Evolutionary conservation across 306 rosid species (phyloP).

Genomic region (Fragaria vesca): DNA sequence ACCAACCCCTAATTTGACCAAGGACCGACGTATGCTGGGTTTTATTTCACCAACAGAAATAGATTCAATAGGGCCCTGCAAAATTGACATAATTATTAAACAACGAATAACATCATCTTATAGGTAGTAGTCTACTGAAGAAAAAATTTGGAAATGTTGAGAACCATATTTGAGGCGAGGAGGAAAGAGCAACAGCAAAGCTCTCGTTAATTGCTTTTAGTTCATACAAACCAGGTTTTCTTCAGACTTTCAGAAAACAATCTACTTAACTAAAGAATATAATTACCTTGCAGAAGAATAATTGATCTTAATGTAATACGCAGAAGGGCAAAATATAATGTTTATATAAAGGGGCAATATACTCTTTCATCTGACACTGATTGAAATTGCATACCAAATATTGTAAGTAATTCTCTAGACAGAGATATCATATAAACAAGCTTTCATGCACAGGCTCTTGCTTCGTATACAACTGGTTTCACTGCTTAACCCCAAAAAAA

Average conservation of each 20-base stretch:
- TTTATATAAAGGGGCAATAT: neutral
- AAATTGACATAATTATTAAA: slow-evolving; percentile 33
- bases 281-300: too few relatives aligned
- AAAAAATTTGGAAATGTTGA: slow-evolving; percentile 9
- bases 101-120: slow-evolving; percentile 26
- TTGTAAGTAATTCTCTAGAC: neutral
- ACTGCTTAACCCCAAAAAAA: neutral
- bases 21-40: slow-evolving; percentile 88
- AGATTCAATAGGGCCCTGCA: slow-evolving; percentile 90
- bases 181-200: neutral
- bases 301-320: neutral
- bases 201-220: neutral
- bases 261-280: neutral
- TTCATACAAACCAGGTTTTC: neutral
- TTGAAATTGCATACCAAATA: neutral
- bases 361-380: neutral
- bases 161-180: neutral
- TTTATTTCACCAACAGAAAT: slow-evolving; percentile 92
- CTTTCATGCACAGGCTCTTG: neutral
- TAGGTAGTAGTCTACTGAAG: slow-evolving; percentile 21
- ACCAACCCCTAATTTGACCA: slow-evolving; percentile 85
- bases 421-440: neutral
- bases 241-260: neutral
- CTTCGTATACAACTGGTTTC: neutral
- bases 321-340: neutral